Evolutionary conservation across 257 asterid species (phyloP), one percentile per base, ranked within the genome.

Genomic region (Phtheirospermum japonicum): DNA sequence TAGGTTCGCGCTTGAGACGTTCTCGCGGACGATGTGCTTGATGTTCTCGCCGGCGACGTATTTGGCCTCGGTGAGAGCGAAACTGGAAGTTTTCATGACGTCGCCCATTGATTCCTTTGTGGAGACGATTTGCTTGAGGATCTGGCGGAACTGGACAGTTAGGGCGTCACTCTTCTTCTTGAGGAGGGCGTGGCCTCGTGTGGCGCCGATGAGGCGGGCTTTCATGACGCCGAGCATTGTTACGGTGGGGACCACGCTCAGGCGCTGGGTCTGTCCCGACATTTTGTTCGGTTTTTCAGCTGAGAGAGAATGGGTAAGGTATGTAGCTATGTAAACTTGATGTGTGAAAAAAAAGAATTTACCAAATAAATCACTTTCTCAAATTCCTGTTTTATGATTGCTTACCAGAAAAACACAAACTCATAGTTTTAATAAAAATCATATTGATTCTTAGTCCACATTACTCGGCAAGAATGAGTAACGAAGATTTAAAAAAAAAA

Each of bases 101-200:
- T 73, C 79, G 43, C 84, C 82, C 85, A 79, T 76, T 6, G 79
- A 73, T 62, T 79, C 79, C 70, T 79, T 79, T 11, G 82, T 76
- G 18, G 85, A 79, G 12, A 79, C 82, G 11, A 79, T 79, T 19
- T 76, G 76, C 76, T 76, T 79, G 45, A 79, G 82, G 61, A 79
- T 79, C 66, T 67, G 77, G 7, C 82, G 77, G 16, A 79, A 79
- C 69, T 76, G 82, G 65, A 76, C 85, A 2, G 85, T 79, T 59
- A 79, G 42, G 57, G 85, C 85, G 52, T 79, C 85, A 57, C 85
- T 79, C 69, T 79, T 79, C 62, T 79, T 79, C 81, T 79, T 79
- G 67, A 79, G 85, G 75, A 79, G 71, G 7, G 85, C 85, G 46
- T 79, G 85, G 71, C 85, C 85, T 64, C 85, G 73, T 33, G 85